Evolutionary conservation across 139 green algal species (phyloP).

Genomic region (Chlamydomonas eustigma): DNA sequence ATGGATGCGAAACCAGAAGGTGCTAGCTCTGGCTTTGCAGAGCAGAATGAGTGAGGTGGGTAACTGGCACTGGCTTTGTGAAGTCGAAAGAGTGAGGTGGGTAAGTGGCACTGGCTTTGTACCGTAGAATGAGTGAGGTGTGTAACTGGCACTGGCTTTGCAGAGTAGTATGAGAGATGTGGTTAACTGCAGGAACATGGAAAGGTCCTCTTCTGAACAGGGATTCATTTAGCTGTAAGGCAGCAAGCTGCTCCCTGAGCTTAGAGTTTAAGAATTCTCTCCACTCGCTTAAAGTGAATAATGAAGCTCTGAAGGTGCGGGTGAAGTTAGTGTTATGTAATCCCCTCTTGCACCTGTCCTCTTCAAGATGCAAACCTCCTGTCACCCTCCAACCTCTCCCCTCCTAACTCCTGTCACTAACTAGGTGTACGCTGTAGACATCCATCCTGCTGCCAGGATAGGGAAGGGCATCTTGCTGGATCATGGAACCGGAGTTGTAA

Average conservation of each 20-base stretch:
- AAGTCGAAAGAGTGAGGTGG: slow-evolving; percentile 5
- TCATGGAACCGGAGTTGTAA: slow-evolving; percentile 90
- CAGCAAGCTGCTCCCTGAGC: too few species aligned
- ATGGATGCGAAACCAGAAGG: slow-evolving; percentile 67
- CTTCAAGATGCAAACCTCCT: too few species aligned
- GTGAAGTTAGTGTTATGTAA: too few species aligned
- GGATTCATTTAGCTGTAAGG: too few species aligned
- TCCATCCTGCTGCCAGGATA: slow-evolving; percentile 92
- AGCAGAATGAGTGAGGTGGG: slow-evolving; percentile 16
- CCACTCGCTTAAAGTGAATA: too few species aligned
- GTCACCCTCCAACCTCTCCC: too few species aligned
- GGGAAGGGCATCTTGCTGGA: slow-evolving; percentile 92
- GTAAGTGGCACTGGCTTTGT: slow-evolving; percentile 73
- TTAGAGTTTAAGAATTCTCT: too few species aligned
- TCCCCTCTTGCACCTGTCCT: too few species aligned
- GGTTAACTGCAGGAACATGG: too few species aligned
- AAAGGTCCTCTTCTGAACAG: too few species aligned
- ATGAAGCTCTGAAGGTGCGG: too few species aligned
- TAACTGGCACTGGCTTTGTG: slow-evolving; percentile 75
- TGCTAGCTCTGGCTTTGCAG: slow-evolving; percentile 84
- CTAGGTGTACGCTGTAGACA: slow-evolving; percentile 87
- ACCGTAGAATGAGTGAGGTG: slow-evolving; percentile 31
- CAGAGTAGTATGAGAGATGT: slow-evolving; percentile 39
- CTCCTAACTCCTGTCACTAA: too few species aligned
- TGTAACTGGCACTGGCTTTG: slow-evolving; percentile 69